Percentiles rank a stretch among this genome's conserved stretches.
phyloP scores from a whole-genome alignment of 2,329 filamentous ascomycete species.

The Calonectria leucothoes region DNA sequence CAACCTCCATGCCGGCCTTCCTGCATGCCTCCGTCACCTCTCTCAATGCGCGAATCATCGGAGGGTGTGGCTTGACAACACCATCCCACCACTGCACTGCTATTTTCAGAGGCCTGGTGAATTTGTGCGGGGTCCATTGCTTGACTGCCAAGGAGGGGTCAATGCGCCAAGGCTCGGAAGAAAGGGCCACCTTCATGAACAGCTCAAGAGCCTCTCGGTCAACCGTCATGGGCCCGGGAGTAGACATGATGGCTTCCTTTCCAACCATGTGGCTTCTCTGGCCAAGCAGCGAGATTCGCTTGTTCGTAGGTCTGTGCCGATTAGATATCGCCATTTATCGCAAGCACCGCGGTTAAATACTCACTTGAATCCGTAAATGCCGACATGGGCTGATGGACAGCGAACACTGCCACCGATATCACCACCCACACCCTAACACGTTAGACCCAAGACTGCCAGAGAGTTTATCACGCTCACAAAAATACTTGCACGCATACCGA shows the following conservation, averaged over 20 bases:
- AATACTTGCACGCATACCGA: conserved; percentile 54
- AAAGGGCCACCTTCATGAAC: conserved; percentile 46
- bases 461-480: conserved; percentile 39
- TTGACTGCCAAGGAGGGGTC: conserved; percentile 48
- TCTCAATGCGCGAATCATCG: conserved; percentile 66
- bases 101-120: conserved; percentile 63
- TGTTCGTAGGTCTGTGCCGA: conserved; percentile 43
- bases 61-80: conserved; percentile 70
- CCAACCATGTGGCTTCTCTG: conserved; percentile 44
- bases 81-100: conserved; percentile 70
- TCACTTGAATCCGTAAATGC: conserved; percentile 50
- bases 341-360: not conserved
- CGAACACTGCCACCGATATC: conserved; percentile 56
- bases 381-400: conserved; percentile 50
- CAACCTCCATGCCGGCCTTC: conserved; percentile 63
- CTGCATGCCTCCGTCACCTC: conserved; percentile 63
- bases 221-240: conserved; percentile 48
- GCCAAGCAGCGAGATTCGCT: conserved; percentile 43
- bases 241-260: conserved; percentile 49
- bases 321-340: not conserved
- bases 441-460: not conserved
- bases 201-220: conserved; percentile 49
- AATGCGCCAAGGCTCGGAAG: conserved; percentile 46
- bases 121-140: conserved; percentile 49
- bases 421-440: conserved; percentile 49